Conservation (phyloP, 2,329 filamentous ascomycete genomes). For the Colletotrichum sp. region DNA sequence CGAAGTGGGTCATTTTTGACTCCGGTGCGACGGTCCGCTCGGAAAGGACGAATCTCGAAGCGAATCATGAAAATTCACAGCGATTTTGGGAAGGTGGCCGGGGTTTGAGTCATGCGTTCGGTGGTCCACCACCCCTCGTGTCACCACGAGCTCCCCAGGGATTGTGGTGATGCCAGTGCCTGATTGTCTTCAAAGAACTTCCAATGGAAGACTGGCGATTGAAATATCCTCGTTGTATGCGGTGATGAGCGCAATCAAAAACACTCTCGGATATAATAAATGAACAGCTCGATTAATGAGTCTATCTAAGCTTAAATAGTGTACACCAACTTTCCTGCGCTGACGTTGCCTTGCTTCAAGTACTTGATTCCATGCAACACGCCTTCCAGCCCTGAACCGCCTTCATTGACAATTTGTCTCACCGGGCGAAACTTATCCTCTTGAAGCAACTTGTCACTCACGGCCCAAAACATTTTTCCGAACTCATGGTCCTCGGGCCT, state of each 20-base stretch:
- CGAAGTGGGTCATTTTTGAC: background rate
- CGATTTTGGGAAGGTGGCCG: background rate
- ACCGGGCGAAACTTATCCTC: constrained; percentile 39
- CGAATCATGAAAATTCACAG: background rate
- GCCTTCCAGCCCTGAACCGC: constrained; percentile 35
- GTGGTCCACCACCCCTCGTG: background rate
- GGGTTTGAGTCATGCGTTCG: background rate
- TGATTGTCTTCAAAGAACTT: background rate
- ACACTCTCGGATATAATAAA: background rate
- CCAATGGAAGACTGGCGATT: fast-evolving
- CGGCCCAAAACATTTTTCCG: constrained; percentile 40
- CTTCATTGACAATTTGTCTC: constrained; percentile 32
- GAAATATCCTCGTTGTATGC: background rate
- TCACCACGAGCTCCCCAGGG: background rate
- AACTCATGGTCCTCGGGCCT: constrained; percentile 37
- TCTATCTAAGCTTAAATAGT: constrained; percentile 30
- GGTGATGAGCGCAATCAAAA: background rate
- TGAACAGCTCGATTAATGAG: background rate
- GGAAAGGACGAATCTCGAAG: background rate
- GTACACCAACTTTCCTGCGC: constrained; percentile 51
- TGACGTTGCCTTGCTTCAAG: constrained; percentile 35
- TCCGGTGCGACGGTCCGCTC: background rate
- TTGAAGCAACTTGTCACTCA: constrained; percentile 36
- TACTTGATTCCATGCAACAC: constrained; percentile 27
- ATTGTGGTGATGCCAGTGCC: fast-evolving